Evolutionary conservation across 108 stramenopile species (phyloP).

Genomic region (Aurantiochytrium sp.): DNA sequence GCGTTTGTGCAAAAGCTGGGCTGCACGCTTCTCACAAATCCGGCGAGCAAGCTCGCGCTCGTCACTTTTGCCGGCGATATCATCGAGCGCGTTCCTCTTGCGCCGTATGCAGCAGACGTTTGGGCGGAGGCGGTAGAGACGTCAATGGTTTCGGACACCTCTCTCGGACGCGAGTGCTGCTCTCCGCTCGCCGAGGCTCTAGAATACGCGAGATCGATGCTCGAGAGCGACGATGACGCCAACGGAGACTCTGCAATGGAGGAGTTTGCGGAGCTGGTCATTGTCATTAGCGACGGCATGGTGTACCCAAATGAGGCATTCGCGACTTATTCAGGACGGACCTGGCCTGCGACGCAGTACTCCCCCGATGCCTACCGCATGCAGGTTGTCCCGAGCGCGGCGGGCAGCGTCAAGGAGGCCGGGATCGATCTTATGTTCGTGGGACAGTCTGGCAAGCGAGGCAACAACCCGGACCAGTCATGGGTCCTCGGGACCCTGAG

Average conservation of each 20-base stretch:
- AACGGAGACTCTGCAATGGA: no score
- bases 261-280: neutral
- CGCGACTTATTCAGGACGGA: neutral
- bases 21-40: neutral
- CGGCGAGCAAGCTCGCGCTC: neutral
- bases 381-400: neutral
- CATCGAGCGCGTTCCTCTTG: neutral
- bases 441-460: neutral
- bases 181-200: neutral
- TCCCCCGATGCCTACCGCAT: neutral
- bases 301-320: neutral
- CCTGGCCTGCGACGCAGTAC: neutral
- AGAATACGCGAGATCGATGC: neutral
- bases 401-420: neutral
- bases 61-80: neutral
- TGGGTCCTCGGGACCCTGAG: neutral
- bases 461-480: neutral
- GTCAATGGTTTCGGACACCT: neutral
- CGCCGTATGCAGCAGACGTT: neutral
- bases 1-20: neutral
- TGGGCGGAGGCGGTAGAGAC: neutral
- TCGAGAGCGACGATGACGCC: neutral
- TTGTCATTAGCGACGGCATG: neutral
- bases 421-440: neutral
- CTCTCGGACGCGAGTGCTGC: neutral